These are phyloP conservation scores for Paraconiothyrium sp. DNA, from an alignment of 2,329 filamentous ascomycete species.

Conservation along the genomic window DNA sequence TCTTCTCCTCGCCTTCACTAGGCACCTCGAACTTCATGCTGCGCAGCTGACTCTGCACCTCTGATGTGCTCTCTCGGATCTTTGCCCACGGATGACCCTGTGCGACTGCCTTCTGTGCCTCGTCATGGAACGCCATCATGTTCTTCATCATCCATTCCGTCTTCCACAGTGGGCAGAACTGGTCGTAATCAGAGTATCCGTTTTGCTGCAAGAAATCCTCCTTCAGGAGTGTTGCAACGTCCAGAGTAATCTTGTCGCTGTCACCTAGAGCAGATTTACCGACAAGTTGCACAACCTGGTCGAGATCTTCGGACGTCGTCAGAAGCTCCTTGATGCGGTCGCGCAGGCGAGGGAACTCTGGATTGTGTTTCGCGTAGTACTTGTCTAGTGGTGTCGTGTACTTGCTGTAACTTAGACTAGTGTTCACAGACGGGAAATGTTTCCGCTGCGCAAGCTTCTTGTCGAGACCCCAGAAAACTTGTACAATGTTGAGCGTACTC, in stretches of 20 bases:
- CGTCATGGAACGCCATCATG: constrained; percentile 98
- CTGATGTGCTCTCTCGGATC: constrained; percentile 87
- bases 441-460: constrained; percentile 99
- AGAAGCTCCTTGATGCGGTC: constrained; percentile 94
- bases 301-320: constrained; percentile 93
- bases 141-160: constrained; percentile 99
- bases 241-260: constrained; percentile 96
- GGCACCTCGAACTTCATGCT: constrained; percentile 98
- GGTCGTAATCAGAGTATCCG: constrained; percentile 98
- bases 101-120: constrained; percentile 92
- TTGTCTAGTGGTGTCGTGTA: constrained; percentile 89
- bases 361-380: constrained; percentile 92
- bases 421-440: constrained; percentile 99
- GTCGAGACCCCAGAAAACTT: constrained; percentile 99
- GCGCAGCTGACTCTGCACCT: constrained; percentile 84
- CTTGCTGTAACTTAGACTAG: constrained; percentile 92
- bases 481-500: constrained; percentile 93
- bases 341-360: constrained; percentile 91
- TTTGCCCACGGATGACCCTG: constrained; percentile 93
- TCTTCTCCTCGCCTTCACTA: constrained; percentile 79
- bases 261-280: constrained; percentile 97
- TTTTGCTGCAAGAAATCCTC: constrained; percentile 99
- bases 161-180: constrained; percentile 99
- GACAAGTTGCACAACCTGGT: constrained; percentile 98
- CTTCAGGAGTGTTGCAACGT: constrained; percentile 90